Base-by-base conservation (phyloP, 805 yeast species). In the Komagataella ulmi region DNA sequence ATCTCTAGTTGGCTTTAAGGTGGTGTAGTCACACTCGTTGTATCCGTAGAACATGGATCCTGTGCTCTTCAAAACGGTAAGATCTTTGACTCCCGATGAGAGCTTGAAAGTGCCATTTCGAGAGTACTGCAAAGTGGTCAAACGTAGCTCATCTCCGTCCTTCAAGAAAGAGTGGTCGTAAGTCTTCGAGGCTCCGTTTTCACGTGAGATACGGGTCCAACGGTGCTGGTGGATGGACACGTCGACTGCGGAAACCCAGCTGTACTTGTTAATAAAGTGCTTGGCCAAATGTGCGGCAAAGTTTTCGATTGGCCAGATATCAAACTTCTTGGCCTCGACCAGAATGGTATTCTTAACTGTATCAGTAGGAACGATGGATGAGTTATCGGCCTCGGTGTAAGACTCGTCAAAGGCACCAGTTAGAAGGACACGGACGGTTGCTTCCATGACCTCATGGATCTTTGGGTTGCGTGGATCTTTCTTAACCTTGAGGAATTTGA, bases 41-140 rank as follows among this genome's bases (percentile, higher is more conserved):
- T 74, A 90, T 51, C 93, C 96, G 69, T 85, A 82, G 73, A 90
- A 90, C 85, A 85, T 87, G 44, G 97, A 88, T 17, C 91, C 91
- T 19, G 97, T 90, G 36, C 93, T 83, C 70, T 90, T 90, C 65
- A 88, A 78, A 24, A 88, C 91, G 3, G 91, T 86, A 63, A 88
- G 74, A 59, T 82, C 91, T 67, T 83, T 81, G 62, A 88, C 74
- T 44, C 86, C 79, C 4, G 93, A 83, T n/a, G 74, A 66, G 55
- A 90, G 66, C 46, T 67, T 64, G 68, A 74, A 82, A 54, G 79
- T 79, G 45, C 83, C 77, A 23, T 61, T 56, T 67, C 79, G 76
- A 54, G 70, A 64, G 66, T 76, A 80, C 54, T 71, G 71, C 61
- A 83, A 70, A 54, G 67, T 64, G n/a, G 80, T 75, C 52, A 77